Evolutionary conservation across 768 basidiomycete species (phyloP), one percentile per base, ranked within the genome.

Genomic region (Boletus huronensis): DNA sequence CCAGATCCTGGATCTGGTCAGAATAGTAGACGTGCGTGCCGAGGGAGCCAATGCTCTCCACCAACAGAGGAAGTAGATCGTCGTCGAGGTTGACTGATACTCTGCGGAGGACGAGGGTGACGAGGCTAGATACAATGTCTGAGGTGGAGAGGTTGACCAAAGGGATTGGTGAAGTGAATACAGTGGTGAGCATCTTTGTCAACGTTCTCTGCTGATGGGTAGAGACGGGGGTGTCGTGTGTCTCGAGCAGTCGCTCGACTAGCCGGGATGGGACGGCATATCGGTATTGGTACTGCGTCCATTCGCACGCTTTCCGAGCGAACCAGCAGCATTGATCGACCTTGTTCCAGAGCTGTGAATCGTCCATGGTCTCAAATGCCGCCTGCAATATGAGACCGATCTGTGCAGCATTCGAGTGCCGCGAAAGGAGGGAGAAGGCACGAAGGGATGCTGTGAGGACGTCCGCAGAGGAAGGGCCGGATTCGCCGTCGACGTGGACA

Each of bases 11-110:
- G 47, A 94, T 92, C 71, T 98, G 95, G 70, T 97, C 95, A 36
- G 92, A 88, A 66, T 98, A 98, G 74, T 97, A 95, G 50, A 96
- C 85, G 64, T 96, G 93, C 11, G 88, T 84, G 34, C 93, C 93
- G 11, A 98, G 76, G 0, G 93, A 90, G 3, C 88, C 77, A 40
- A 95, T 87, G 64, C 88, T 88, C 51, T 84, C 78, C 8, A 94
- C 87, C 48, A 94, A 68, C 8, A 79, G 70, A 0, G 83, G 78
- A 11, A 98, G 73, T 10, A 93, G 75, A 7, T 76, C 55, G 61
- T 95, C 93, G 11, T 81, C 72, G 1, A 80, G 74, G 54, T 85
- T 79, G 31, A 85, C 73, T 1, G 82, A 75, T 26, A 85, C 77
- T 42, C 89, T 79, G 39, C 90, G 88, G 36, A 93, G 73, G 54